Base-by-base conservation (phyloP, 2,329 filamentous ascomycete genomes). In the Monilinia fructigena region DNA sequence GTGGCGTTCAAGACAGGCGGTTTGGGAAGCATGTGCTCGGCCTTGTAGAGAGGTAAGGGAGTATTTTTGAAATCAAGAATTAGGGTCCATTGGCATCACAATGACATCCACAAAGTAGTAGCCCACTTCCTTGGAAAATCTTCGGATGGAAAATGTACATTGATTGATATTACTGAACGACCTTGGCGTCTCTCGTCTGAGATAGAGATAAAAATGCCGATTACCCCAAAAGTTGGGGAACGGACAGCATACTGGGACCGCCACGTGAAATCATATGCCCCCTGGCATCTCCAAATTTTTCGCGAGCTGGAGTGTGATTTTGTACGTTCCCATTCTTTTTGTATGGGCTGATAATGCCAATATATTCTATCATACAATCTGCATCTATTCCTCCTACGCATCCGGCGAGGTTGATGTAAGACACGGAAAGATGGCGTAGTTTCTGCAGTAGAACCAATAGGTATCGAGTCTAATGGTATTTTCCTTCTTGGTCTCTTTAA, bases 401-500 rank as follows among this genome's bases (percentile, higher is more conserved):
- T 68, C 72, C 56, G 73, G 73, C 47, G 72, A 72, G 11, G 68
- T 59, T 63, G 73, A 74, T 61, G 73, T 58, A 52, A 52, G 74
- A 72, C 14, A 66, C 65, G n/a, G 71, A 69, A 69, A 18, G 67
- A 58, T 40, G 72, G 55, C 18, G 53, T 62, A 40, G 70, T 66
- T 56, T 69, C 65, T 48, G 69, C 54, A 23, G 65, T 71, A 48
- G 70, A 68, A 2, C 61, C 67, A 18, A 64, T 20, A n/a, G 72
- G 68, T 58, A 72, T 65, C 28, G 71, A 65, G 35, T 55, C 68
- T 31, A 76, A 68, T 45, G 75, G 73, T 63, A 74, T 68, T 68
- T 73, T 72, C 52, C 87, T 85, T 78, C 93, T 86, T 59, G 93
- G 91, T 74, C 88, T 86, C 82, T 92, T 95, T 76, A 99, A 80